These are phyloP conservation scores for Scleromitrula shiraiana DNA, from an alignment of 2,329 filamentous ascomycete genomes.

Conservation along the genomic window DNA sequence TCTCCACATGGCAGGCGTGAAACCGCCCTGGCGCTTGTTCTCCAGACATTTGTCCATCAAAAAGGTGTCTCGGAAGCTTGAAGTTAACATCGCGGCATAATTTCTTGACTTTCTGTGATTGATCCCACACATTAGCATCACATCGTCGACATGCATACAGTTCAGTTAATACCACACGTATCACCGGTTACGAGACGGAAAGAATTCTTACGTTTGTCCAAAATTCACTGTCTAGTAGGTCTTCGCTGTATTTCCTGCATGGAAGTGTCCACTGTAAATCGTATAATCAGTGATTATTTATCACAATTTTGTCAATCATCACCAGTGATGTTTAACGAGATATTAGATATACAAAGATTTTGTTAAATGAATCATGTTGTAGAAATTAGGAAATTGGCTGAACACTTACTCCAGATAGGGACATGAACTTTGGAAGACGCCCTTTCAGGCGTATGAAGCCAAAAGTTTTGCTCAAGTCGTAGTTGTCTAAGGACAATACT, in stretches of 20 bases:
- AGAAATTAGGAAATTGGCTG: too few relatives aligned
- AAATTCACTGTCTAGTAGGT: background rate
- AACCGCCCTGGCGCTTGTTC: background rate
- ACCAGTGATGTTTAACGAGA: too few relatives aligned
- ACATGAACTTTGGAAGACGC: background rate
- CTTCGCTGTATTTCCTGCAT: background rate
- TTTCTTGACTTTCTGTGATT: background rate
- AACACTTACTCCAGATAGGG: background rate
- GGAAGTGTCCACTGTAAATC: background rate
- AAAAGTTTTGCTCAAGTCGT: too few relatives aligned
- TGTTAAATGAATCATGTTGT: too few relatives aligned
- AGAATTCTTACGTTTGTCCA: background rate
- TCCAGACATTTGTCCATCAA: background rate
- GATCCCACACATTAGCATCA: background rate
- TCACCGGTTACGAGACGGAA: background rate
- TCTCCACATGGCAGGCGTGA: background rate
- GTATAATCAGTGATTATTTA: too few relatives aligned
- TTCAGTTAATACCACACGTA: background rate
- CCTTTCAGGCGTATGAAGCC: background rate
- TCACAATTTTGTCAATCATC: too few relatives aligned
- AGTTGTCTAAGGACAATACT: too few relatives aligned
- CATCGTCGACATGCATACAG: background rate
- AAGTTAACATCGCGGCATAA: background rate
- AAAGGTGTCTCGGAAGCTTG: background rate
- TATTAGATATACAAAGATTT: too few relatives aligned